Percentiles rank a stretch among this genome's conserved stretches.
These are phyloP conservation scores for Bertia moriformis DNA, from an alignment of 2,329 filamentous ascomycete species.

Conservation along the genomic window DNA sequence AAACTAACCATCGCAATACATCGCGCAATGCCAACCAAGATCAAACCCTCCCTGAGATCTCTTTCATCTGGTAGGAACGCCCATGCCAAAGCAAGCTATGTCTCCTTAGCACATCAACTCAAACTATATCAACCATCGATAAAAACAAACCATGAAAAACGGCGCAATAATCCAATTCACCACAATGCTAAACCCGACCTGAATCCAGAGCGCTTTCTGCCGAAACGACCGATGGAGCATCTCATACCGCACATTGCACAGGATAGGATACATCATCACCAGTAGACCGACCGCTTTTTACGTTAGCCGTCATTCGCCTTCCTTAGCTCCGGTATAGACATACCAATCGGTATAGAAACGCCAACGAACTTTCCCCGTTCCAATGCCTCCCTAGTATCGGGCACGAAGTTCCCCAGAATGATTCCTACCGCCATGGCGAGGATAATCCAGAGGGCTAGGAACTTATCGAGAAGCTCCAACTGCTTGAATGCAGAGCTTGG, in stretches of 20 bases:
- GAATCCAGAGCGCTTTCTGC: conserved; percentile 34
- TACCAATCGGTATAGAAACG: conserved; percentile 51
- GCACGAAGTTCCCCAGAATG: conserved; percentile 62
- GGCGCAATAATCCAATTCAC: conserved; percentile 48
- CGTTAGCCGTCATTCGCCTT: background rate
- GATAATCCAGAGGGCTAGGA: conserved; percentile 60
- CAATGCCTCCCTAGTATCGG: conserved; percentile 41
- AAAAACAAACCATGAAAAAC: conserved; percentile 34
- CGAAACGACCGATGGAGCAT: conserved; percentile 34
- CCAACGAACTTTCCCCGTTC: conserved; percentile 61
- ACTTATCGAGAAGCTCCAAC: conserved; percentile 45
- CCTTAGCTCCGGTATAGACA: conserved; percentile 5
- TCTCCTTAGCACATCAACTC: conserved; percentile 1
- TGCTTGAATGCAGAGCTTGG: conserved; percentile 23
- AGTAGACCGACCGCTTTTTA: conserved; percentile 36
- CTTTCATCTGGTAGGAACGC: conserved; percentile 13
- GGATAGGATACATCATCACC: conserved; percentile 53
- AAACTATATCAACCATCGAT: background rate
- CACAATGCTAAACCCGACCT: conserved; percentile 39
- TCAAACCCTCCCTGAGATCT: conserved; percentile 28
- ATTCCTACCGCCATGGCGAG: conserved; percentile 67
- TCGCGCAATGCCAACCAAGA: conserved; percentile 47
- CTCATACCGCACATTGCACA: conserved; percentile 47
- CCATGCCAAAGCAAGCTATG: conserved; percentile 28
- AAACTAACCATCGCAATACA: conserved; percentile 50